Evolutionary conservation across 805 yeast species (phyloP).

Genomic region (Teunomyces funiuensis): DNA sequence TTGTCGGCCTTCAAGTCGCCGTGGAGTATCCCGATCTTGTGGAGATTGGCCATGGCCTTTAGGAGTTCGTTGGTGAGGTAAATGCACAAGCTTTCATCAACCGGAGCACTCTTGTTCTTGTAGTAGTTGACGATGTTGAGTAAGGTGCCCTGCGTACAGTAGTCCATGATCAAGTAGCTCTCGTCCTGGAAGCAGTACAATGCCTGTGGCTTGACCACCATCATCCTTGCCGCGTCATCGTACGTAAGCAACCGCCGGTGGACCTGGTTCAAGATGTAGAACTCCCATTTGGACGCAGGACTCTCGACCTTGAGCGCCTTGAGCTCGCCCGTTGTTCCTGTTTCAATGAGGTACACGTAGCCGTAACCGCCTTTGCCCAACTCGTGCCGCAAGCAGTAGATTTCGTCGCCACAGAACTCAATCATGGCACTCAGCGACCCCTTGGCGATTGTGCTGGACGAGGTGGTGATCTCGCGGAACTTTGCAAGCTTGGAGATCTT

Average conservation of each 20-base stretch:
- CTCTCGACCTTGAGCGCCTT: conserved; percentile 73
- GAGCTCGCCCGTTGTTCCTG: conserved; percentile 45
- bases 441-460: conserved; percentile 31
- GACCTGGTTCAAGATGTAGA: conserved; percentile 63
- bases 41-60: conserved; percentile 59
- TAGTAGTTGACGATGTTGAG: conserved; percentile 62
- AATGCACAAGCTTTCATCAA: conserved; percentile 64
- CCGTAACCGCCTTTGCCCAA: conserved; percentile 85
- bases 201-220: conserved; percentile 49
- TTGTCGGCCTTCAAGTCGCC: conserved; percentile 87
- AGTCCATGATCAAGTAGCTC: conserved; percentile 64
- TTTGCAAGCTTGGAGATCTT: conserved; percentile 27
- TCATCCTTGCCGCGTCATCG: background rate
- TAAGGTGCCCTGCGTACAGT: conserved; percentile 68
- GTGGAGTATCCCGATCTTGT: conserved; percentile 66
- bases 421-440: conserved; percentile 42
- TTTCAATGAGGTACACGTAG: conserved; percentile 68
- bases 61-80: conserved; percentile 67
- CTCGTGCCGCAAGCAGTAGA: conserved; percentile 50
- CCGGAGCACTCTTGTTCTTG: conserved; percentile 19
- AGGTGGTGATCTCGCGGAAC: conserved; percentile 36
- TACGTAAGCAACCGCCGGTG: conserved; percentile 41
- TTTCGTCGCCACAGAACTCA: conserved; percentile 43
- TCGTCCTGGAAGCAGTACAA: conserved; percentile 64
- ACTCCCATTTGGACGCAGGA: conserved; percentile 79